Base-by-base conservation (phyloP, 2,329 filamentous ascomycete genomes). In the Hyphodiscus sp. region DNA sequence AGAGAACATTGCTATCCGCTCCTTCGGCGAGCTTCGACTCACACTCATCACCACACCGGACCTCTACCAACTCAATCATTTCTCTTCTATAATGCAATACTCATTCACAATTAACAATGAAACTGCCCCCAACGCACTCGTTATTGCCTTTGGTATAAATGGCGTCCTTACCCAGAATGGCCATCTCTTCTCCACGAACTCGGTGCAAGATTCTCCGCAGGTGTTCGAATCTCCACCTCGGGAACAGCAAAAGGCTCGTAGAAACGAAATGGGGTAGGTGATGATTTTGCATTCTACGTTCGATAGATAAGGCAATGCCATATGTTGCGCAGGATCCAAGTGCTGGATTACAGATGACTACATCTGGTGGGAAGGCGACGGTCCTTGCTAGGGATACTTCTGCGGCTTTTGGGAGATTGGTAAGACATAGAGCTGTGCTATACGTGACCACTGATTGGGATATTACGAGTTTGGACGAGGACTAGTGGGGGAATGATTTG, bases 1-100 rank as follows among this genome's bases (percentile, higher is more conserved):
- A n/a, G 56, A 58, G 29, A 55, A 55, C n/a, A 41, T 58, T 19
- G 53, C 50, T 33, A 30, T 75, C 73, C 44, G 74, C 75, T 30
- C 71, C 74, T 41, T 79, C 82, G 66, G 78, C 82, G 64, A 75
- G 77, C 60, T 76, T 79, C 50, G 56, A 6, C 18, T 56, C 23
- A 47, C 43, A 13, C n/a, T 52, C 9, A 33, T 58, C 45, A 49
- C 9, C n/a, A 18, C 38, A 13, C 41, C 56, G 7, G 23, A 51
- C 20, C 23, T 58, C n/a, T 56, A 50, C 18, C 48, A 41, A 16
- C 6, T 53, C 41, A 38, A 54, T 29, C 53, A 53, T 2, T 19
- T 47, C 30, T 26, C 26, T 20, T 18, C 47, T 11, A 23, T 16
- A 26, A 23, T n/a, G n/a, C 53, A 15, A 41, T 30, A 0, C 45